Base-by-base conservation (phyloP, 2,329 filamentous ascomycete genomes). In the Periconia sp. region DNA sequence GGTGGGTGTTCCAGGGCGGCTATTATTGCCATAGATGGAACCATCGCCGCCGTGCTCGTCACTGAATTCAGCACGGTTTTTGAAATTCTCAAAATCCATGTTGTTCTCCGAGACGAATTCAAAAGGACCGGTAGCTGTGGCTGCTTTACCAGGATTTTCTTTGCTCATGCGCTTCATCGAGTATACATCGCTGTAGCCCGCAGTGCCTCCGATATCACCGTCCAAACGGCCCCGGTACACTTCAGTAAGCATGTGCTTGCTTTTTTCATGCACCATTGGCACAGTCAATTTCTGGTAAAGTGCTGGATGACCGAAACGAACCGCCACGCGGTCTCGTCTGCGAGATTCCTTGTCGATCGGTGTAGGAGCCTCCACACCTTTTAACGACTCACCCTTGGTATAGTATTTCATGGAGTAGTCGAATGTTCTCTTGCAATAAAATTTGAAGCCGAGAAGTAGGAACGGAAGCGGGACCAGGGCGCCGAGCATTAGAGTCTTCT, bases 181-280 rank as follows among this genome's bases (percentile, higher is more conserved):
- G 67, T 89, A 91, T 27, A 90, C 88, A 66, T 96, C 92, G 30
- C 90, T 92, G 76, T 94, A 92, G 27, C 88, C 89, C 41, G 85
- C 88, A 0, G 82, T 78, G n/a, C 80, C 81, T 19, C 68, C 70
- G 1, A 69, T 35, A 2, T 80, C 81, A 23, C 85, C 83, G 52
- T 91, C 87, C 20, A 96, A 76, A 5, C 93, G 87, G 11, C 92
- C 93, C 20, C 86, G 86, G 71, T 97, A 97, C 47, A 99, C 82
- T 42, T 89, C 85, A n/a, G 88, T 87, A 10, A 99, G 82, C 41
- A 94, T 82, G 54, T 94, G 92, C 65, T 94, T 90, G 2, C 91
- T 91, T 74, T 90, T 96, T 50, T 91, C 89, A 65, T 95, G 89
- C 3, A 97, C 93, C 92, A 97, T 97, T 2, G 93, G 93, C 0